phyloP scores from a whole-genome alignment of 2,329 filamentous ascomycete genomes.

The Botrytis cinerea region DNA sequence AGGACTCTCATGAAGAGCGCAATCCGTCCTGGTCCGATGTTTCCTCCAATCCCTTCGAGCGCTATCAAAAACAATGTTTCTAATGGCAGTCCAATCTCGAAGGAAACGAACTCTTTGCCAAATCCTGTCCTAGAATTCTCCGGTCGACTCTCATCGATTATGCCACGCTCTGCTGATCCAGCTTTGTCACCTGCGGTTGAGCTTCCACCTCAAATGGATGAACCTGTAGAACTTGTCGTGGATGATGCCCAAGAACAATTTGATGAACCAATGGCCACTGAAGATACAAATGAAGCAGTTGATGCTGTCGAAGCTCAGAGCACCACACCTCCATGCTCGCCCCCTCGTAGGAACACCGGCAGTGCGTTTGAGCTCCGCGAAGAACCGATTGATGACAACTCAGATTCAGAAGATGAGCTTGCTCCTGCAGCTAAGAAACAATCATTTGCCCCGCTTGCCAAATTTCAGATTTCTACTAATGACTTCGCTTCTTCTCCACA shows the following conservation, averaged over 20 bases:
- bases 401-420: conserved; percentile 59
- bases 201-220: conserved; percentile 28
- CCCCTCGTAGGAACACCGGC: conserved; percentile 29
- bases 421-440: conserved; percentile 40
- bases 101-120: neutral
- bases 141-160: conserved; percentile 45
- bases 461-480: conserved; percentile 39
- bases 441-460: conserved; percentile 32
- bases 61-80: conserved; percentile 10
- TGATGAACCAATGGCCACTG: conserved; percentile 27
- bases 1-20: conserved; percentile 36
- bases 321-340: conserved; percentile 35
- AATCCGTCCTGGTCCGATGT: conserved; percentile 32
- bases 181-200: conserved; percentile 26
- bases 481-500: conserved; percentile 42
- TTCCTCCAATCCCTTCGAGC: conserved; percentile 32
- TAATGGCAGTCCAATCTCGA: conserved; percentile 20
- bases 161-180: conserved; percentile 43
- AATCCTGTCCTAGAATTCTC: conserved; percentile 41
- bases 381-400: conserved; percentile 49
- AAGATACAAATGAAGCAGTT: conserved; percentile 29
- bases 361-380: conserved; percentile 49
- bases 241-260: conserved; percentile 20
- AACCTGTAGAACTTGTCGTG: conserved; percentile 13
- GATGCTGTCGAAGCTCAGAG: conserved; percentile 26